Evolutionary conservation across 495 filamentous ascomycete species (phyloP), one percentile per base, ranked within the genome.

Genomic region (Penicillium maclennaniae): DNA sequence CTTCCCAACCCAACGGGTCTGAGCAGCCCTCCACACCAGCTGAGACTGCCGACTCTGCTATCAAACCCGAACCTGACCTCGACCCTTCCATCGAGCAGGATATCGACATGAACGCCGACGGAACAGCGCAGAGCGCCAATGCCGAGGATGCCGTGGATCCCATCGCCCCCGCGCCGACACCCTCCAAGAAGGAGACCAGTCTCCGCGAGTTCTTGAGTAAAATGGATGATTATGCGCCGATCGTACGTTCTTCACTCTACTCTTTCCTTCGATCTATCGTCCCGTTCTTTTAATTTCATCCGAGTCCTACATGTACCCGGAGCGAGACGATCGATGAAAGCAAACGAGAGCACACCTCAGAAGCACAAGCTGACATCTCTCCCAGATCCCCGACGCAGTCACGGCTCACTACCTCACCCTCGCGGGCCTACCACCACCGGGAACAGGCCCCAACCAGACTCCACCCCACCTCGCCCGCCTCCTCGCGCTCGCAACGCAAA

Each of bases 181-280:
- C 89, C 0, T 87, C 83, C 21, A 88, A 89, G 63, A 97, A 97
- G 67, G 93, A 98, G 69, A 87, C 86, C 1, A 91, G 85, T 16
- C 74, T 98, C 50, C 88, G 89, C 55, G 91, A 97, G 63, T 96
- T 98, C 63, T 69, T 98, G 9, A 75, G 79, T 36, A 96, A 92
- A 78, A 97, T 97, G 92, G 93, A 98, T 63, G 93, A 98, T 58
- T 97, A 96, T 73, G 91, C 93, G 42, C 93, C 93, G 16, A 95
- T 98, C 58, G 92, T 97, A 82, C 57, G 85, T 74, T 52, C 51
- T 46, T 34, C 53, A 26, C 14, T 34, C 26, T 44, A 6, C 31
- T 43, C 21, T 51, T 14, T 42, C 7, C 20, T n/a, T 50, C 48
- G n/a, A 12, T 42, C 8, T 14, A 34, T 34, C 31, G 15, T 34